These are phyloP conservation scores for Pyrenula massariospora DNA, from an alignment of 495 filamentous ascomycete species.

Conservation along the genomic window DNA sequence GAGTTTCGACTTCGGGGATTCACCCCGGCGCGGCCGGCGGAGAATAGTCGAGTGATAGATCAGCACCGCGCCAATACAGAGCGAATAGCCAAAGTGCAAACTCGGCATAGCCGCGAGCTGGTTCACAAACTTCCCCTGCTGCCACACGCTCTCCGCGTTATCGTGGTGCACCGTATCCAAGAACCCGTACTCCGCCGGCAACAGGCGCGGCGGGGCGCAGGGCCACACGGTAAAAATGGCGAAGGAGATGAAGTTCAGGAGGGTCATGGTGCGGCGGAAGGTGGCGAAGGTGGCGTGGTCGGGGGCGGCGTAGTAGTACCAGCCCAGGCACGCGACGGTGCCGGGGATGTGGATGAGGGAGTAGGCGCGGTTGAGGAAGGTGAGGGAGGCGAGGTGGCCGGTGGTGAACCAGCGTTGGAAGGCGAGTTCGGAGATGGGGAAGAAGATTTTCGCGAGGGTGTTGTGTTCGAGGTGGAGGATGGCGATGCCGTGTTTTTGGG, in stretches of 20 bases:
- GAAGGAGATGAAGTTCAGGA: conserved; percentile 52
- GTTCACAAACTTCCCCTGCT: conserved; percentile 45
- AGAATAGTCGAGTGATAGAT: conserved; percentile 48
- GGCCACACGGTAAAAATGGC: conserved; percentile 50
- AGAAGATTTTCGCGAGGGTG: conserved; percentile 37
- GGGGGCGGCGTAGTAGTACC: conserved; percentile 53
- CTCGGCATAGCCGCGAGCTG: conserved; percentile 46
- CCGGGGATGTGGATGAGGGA: conserved; percentile 57
- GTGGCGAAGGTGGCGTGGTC: conserved; percentile 41
- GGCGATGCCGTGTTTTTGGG: conserved; percentile 48
- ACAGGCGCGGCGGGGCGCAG: conserved; percentile 52
- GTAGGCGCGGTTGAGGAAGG: conserved; percentile 50
- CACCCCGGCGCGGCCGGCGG: no score
- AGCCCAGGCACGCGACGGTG: conserved; percentile 55
- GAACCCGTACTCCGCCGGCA: conserved; percentile 38
- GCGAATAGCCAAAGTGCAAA: conserved; percentile 48
- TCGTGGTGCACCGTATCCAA: conserved; percentile 52
- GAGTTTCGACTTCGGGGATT: conserved; percentile 18
- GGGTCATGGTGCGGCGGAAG: conserved; percentile 49
- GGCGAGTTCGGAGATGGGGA: conserved; percentile 38
- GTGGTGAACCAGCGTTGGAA: conserved; percentile 52
- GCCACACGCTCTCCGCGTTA: conserved; percentile 49
- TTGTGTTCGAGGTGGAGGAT: conserved; percentile 53
- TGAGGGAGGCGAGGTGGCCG: conserved; percentile 39
- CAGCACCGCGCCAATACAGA: conserved; percentile 47